Conservation (phyloP, 179 eudicot species). For the Vitellaria paradoxa region DNA sequence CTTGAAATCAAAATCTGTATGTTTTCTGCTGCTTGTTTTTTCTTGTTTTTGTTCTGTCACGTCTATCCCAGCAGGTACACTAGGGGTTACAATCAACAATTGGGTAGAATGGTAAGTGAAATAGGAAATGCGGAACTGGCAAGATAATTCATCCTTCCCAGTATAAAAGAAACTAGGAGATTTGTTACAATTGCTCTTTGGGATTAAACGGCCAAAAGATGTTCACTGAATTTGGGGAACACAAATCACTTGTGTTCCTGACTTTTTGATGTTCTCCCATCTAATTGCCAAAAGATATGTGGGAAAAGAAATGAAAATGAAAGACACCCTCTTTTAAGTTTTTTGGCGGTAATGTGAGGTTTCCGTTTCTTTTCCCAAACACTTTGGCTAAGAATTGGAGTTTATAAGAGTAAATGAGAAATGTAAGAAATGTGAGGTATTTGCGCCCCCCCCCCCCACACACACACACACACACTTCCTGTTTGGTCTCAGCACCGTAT, state of each 20-base stretch:
- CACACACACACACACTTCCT: no score
- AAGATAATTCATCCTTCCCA: background rate
- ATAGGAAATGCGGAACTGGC: no score
- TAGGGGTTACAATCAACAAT: background rate
- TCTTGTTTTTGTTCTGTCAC: background rate
- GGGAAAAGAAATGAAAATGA: background rate
- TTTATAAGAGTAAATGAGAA: background rate
- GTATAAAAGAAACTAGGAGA: background rate
- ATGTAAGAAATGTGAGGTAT: background rate
- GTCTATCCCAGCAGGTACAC: conserved; percentile 5
- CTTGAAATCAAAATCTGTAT: conserved; percentile 42
- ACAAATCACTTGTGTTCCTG: no score
- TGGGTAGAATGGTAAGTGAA: background rate
- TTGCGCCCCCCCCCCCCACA: no score
- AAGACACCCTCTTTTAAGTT: background rate
- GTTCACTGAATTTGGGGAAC: background rate
- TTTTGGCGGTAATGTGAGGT: background rate
- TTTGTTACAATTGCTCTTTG: background rate
- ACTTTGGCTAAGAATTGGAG: background rate
- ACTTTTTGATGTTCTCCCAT: background rate
- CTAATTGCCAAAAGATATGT: background rate
- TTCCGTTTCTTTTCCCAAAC: background rate
- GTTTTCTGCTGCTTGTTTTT: conserved; percentile 23
- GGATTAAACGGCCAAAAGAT: background rate
- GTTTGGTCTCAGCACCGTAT: no score